Evolutionary conservation across 2,329 filamentous ascomycete genomes (phyloP), one percentile per base, ranked within the genome.

Genomic region (Cladosporium sphaerospermum): DNA sequence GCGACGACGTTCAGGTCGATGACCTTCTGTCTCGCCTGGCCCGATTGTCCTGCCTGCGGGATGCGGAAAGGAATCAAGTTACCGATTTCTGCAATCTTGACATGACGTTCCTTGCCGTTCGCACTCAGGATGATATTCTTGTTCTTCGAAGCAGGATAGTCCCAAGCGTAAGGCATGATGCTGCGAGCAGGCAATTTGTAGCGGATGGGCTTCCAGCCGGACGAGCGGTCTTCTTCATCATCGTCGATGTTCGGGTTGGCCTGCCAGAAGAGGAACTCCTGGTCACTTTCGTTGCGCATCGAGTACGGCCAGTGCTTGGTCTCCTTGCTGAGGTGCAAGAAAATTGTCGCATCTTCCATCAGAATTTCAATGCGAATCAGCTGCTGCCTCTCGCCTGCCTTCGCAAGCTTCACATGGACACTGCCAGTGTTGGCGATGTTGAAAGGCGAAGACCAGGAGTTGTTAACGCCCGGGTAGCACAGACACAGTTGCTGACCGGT

Each of bases 121-220:
- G 85, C 86, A 50, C 78, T 84, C 65, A 99, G 83, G 46, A 97
- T 83, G 37, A 99, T 81, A 67, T 96, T 93, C 64, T 93, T 95
- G 72, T 89, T 86, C 73, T 95, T 96, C n/a, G 90, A 91, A 1
- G 93, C 92, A 1, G 93, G 95, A 71, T 96, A 99, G 67, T 99
- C 95, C 93, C 93, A 99, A 1, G 93, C 92, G 65, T 99, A 99
- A 0, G 95, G 93, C 93, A 99, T 99, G 70, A 99, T 96, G 70
- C 92, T 97, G 56, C 93, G 81, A 10, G 92, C 85, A 2, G 95
- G 95, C 31, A 99, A 77, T 32, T 92, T 86, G 71, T 99, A 99
- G 50, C 89, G 81, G 57, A 99, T 89, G 2, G 90, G 91, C 59
- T 88, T 86, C 89, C 93, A 99, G 3, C 89, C 89, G 50, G 88